Conservation (phyloP, 2,329 filamentous ascomycete species). For the Pochonia chlamydosporia region DNA sequence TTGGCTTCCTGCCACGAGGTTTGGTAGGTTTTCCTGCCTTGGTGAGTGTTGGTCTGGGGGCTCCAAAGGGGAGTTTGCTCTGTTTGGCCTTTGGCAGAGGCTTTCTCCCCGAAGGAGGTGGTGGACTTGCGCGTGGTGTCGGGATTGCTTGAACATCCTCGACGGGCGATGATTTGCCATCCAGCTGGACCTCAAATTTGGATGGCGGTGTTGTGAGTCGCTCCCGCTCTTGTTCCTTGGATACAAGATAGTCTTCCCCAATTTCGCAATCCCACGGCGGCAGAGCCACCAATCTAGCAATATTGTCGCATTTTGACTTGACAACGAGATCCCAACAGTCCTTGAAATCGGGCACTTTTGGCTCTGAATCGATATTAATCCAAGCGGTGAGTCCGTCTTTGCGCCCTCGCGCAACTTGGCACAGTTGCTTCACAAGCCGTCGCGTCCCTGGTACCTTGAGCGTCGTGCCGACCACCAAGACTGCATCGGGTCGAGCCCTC, state of each 20-base stretch:
- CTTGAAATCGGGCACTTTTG: constrained; percentile 76
- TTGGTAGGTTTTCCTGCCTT: constrained; percentile 19
- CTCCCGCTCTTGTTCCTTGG: constrained; percentile 38
- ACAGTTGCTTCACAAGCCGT: constrained; percentile 86
- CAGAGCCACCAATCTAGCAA: constrained; percentile 66
- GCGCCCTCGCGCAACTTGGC: constrained; percentile 74
- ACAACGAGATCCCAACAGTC: constrained; percentile 92
- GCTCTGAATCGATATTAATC: constrained; percentile 87
- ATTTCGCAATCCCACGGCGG: constrained; percentile 52
- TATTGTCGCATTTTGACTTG: constrained; percentile 78
- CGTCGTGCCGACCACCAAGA: constrained; percentile 92
- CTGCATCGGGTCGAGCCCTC: constrained; percentile 77
- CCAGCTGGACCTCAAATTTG: constrained; percentile 15
- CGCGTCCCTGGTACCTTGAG: constrained; percentile 92
- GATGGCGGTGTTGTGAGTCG: constrained; percentile 20
- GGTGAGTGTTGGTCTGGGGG: constrained; percentile 13
- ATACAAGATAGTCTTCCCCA: constrained; percentile 43
- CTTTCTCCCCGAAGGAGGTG: constrained; percentile 36
- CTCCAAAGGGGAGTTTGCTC: constrained; percentile 42
- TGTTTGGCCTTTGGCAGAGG: constrained; percentile 41
- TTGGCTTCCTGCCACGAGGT: constrained; percentile 26
- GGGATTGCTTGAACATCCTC: constrained; percentile 45
- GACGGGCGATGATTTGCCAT: constrained; percentile 32
- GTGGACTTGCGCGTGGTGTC: constrained; percentile 54
- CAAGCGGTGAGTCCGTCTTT: constrained; percentile 84